A percentile compares a stretch with the other conserved stretches of the same genome.
phyloP scores from a whole-genome alignment of 1,284 basidiomycete species.

The Cronartium quercuum region DNA sequence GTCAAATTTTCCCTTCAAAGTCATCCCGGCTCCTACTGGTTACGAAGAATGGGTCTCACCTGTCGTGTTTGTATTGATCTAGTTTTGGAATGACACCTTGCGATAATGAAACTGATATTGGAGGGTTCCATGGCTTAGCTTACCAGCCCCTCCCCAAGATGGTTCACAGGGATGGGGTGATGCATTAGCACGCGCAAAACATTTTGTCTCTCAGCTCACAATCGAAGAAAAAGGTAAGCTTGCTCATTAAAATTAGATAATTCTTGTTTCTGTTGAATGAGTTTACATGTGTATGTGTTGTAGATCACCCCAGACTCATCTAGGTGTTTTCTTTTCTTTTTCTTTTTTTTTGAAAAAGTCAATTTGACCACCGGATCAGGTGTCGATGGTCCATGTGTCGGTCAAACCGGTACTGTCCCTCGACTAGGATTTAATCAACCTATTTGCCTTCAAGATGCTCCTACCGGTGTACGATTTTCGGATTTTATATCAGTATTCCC shows the following conservation, averaged over 20 bases:
- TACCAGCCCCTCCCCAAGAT: slow-evolving; percentile 21
- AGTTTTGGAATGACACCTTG: not conserved
- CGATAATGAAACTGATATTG: not conserved
- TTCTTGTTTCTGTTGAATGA: not conserved
- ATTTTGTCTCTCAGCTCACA: slow-evolving; percentile 32
- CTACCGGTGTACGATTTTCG: slow-evolving; percentile 45
- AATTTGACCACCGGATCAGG: slow-evolving; percentile 36
- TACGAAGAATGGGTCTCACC: slow-evolving; percentile 34
- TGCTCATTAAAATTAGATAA: not conserved
- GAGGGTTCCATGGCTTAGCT: not conserved
- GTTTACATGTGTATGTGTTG: not conserved
- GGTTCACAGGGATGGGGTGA: slow-evolving; percentile 10
- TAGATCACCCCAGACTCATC: too few species aligned
- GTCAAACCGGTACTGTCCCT: slow-evolving; percentile 41
- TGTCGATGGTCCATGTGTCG: slow-evolving; percentile 17
- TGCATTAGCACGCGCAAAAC: slow-evolving; percentile 14
- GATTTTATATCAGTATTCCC: slow-evolving; percentile 47
- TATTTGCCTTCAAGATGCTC: slow-evolving; percentile 48
- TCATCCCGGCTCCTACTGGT: slow-evolving; percentile 18
- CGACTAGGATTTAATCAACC: slow-evolving; percentile 44
- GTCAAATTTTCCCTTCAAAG: slow-evolving; percentile 19
- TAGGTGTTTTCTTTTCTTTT: not conserved
- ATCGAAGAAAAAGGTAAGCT: slow-evolving; percentile 34
- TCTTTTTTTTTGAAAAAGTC: too few species aligned
- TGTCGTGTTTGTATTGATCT: slow-evolving; percentile 16